Percentiles rank a stretch among this genome's conserved stretches.
phyloP scores from a whole-genome alignment of 2,329 filamentous ascomycete species.

The Septoria linicola region DNA sequence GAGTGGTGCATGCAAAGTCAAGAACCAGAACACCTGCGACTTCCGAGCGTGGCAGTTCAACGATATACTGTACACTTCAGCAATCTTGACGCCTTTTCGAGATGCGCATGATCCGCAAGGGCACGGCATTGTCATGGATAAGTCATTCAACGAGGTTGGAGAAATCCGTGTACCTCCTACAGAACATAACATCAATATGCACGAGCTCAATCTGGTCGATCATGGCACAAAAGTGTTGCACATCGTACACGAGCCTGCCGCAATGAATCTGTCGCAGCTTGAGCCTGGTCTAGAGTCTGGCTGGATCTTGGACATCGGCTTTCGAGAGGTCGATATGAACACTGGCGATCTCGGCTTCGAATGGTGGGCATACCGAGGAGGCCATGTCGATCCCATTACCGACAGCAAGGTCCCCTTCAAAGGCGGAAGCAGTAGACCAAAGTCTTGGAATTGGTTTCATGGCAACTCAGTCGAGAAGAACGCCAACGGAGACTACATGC shows the following conservation, averaged over 20 bases:
- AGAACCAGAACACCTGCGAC: constrained; percentile 19
- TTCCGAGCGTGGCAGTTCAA: constrained; percentile 14
- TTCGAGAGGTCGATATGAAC: constrained; percentile 36
- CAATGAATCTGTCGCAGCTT: neutral
- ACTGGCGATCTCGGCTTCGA: constrained; percentile 37
- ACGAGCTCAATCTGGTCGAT: constrained; percentile 41
- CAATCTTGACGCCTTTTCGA: constrained; percentile 7
- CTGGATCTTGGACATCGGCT: constrained; percentile 12
- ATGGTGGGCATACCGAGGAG: constrained; percentile 39
- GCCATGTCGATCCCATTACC: constrained; percentile 30
- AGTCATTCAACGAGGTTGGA: neutral
- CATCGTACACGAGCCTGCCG: constrained; percentile 6
- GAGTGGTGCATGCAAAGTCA: constrained; percentile 20
- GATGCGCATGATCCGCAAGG: constrained; percentile 4
- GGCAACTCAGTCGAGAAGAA: constrained; percentile 44
- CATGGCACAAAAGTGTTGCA: constrained; percentile 37
- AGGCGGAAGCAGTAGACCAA: neutral
- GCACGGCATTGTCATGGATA: constrained; percentile 15
- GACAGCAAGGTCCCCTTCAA: constrained; percentile 29
- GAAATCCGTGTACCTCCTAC: neutral
- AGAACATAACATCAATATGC: constrained; percentile 33
- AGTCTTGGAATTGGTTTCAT: constrained; percentile 33
- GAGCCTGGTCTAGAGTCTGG: constrained; percentile 1
- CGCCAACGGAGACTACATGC: constrained; percentile 40
- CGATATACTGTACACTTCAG: constrained; percentile 7